A percentile compares a stretch with the other conserved stretches of the same genome.
These are phyloP conservation scores for Styphnolobium japonicum DNA, from an alignment of 306 rosid genomes.

Conservation along the genomic window DNA sequence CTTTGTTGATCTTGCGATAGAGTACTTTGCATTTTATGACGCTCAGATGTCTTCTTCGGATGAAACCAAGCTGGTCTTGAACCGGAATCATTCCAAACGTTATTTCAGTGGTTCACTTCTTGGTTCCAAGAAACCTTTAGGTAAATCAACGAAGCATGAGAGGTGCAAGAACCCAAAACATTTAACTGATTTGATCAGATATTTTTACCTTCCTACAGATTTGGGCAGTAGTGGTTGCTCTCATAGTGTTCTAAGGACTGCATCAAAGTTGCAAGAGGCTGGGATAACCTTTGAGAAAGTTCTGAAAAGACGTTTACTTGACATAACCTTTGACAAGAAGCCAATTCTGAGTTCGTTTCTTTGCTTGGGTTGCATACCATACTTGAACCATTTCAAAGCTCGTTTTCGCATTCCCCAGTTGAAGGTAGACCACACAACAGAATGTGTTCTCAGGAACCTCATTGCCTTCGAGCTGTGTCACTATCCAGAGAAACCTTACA, in stretches of 20 bases:
- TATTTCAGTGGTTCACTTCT: neutral
- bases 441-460: slow-evolving; percentile 47
- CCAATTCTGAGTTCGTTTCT: slow-evolving; percentile 29
- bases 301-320: slow-evolving; percentile 7
- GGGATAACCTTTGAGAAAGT: slow-evolving; percentile 39
- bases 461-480: slow-evolving; percentile 61
- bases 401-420: slow-evolving; percentile 30
- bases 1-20: slow-evolving; percentile 27
- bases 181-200: slow-evolving; percentile 52
- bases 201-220: slow-evolving; percentile 26
- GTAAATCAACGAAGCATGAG: neutral
- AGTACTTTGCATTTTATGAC: slow-evolving; percentile 27
- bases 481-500: slow-evolving; percentile 34
- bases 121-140: neutral
- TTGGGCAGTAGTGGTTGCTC: neutral
- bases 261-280: slow-evolving; percentile 39
- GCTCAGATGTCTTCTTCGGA: slow-evolving; percentile 1
- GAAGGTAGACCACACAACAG: slow-evolving; percentile 37
- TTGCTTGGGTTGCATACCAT: slow-evolving; percentile 27
- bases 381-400: slow-evolving; percentile 22
- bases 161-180: slow-evolving; percentile 1
- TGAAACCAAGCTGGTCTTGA: slow-evolving; percentile 14
- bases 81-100: neutral
- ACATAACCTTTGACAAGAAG: slow-evolving; percentile 21
- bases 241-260: slow-evolving; percentile 15